A percentile compares a stretch with the other conserved stretches of the same genome.
phyloP scores from a whole-genome alignment of 2,329 filamentous ascomycete species.

The Dactylella cylindrospora region DNA sequence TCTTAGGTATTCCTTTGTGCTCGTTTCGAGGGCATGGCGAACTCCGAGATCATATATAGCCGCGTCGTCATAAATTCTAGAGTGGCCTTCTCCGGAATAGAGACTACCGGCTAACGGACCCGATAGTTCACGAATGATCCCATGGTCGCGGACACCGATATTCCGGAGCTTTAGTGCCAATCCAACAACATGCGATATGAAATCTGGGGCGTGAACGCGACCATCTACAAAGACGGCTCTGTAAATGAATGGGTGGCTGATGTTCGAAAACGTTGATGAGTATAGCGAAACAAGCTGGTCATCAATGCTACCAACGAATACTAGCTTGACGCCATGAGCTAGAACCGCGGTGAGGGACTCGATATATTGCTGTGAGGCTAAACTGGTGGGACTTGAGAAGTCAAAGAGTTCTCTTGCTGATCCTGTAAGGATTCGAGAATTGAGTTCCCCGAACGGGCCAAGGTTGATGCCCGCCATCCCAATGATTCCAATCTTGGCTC shows the following conservation, averaged over 20 bases:
- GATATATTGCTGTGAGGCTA: slow-evolving; percentile 79
- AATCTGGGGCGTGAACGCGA: slow-evolving; percentile 86
- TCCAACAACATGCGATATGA: slow-evolving; percentile 87
- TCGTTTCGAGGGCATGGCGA: slow-evolving; percentile 72
- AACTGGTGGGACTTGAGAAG: slow-evolving; percentile 78
- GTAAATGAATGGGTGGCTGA: slow-evolving; percentile 88
- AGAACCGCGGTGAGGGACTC: slow-evolving; percentile 72
- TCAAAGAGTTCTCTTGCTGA: slow-evolving; percentile 94
- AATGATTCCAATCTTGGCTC: slow-evolving; percentile 71
- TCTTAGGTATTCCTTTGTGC: slow-evolving; percentile 50
- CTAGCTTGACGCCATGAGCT: slow-evolving; percentile 75
- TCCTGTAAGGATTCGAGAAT: slow-evolving; percentile 82
- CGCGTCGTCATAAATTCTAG: slow-evolving; percentile 84
- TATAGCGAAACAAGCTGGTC: slow-evolving; percentile 94
- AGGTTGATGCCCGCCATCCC: slow-evolving; percentile 84
- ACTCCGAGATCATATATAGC: slow-evolving; percentile 80
- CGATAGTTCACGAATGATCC: slow-evolving; percentile 85
- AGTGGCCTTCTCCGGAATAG: slow-evolving; percentile 90
- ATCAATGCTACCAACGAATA: slow-evolving; percentile 91
- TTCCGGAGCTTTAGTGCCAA: slow-evolving; percentile 94
- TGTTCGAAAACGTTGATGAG: slow-evolving; percentile 83
- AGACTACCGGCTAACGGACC: slow-evolving; percentile 84
- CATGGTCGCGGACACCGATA: slow-evolving; percentile 87
- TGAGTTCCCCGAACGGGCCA: slow-evolving; percentile 89
- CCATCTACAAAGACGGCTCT: slow-evolving; percentile 95